Conservation (phyloP, 2,329 filamentous ascomycete genomes). For the Aspergillus vadensis region DNA sequence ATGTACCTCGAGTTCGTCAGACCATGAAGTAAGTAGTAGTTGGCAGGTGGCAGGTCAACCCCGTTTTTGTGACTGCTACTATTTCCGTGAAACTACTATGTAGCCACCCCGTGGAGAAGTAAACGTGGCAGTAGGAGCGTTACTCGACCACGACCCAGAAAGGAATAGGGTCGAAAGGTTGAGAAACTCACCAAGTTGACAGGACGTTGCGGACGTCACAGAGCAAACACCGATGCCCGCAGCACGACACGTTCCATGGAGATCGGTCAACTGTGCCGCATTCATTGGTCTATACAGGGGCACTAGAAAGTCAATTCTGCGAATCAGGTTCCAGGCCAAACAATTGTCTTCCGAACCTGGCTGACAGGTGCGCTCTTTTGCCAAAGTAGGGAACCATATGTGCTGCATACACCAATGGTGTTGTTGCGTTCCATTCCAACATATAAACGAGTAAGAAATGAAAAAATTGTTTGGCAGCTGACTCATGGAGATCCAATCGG, state of each 20-base stretch:
- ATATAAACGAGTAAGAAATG: constrained; percentile 6
- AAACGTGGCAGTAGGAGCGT: constrained; percentile 8
- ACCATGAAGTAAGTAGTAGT: neutral
- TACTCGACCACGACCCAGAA: neutral
- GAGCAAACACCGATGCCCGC: constrained; percentile 1
- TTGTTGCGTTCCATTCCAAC: constrained; percentile 5
- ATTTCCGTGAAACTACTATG: neutral
- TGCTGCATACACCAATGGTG: constrained; percentile 12
- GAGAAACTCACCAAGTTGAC: neutral
- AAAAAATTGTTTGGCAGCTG: constrained; percentile 11
- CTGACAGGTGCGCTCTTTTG: neutral
- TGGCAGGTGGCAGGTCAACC: no score
- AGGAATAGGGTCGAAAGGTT: constrained; percentile 1
- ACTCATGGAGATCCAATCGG: constrained; percentile 18
- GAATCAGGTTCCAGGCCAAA: neutral
- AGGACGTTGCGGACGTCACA: neutral
- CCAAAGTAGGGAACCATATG: constrained; percentile 2
- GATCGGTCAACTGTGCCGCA: neutral
- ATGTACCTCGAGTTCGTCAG: neutral
- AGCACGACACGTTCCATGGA: neutral
- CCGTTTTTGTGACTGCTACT: neutral
- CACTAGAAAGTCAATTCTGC: neutral
- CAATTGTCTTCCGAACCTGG: neutral
- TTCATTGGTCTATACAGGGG: neutral
- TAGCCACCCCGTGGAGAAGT: neutral